Base-by-base conservation (phyloP, 306 rosid genomes). In the Ochetophila trinervis region DNA sequence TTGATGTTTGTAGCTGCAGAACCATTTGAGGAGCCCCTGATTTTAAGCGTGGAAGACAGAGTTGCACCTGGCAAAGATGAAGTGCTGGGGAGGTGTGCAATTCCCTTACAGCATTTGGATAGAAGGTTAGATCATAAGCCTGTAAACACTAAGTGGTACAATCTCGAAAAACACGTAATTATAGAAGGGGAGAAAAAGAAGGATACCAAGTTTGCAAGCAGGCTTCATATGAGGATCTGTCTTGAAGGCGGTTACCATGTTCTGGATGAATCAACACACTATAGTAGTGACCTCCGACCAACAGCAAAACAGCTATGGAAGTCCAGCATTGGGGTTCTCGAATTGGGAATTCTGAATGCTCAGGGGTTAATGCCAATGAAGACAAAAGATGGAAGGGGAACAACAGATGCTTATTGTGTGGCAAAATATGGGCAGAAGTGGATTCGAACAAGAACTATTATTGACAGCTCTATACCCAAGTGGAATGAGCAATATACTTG, bases 401-500 rank as follows among this genome's bases (percentile, higher is more conserved):
- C 93, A 5, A 92, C 93, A 0, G 96, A 92, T 79, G 96, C 98
- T 21, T 92, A 92, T 66, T 89, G 98, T 68, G 98, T 92, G 8
- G 96, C 98, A 0, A 92, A 92, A 74, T 92, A 87, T 48, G 96
- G 96, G 74, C 98, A 92, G 84, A 92, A 92, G 74, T 92, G 98
- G 98, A 76, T 92, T 60, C 83, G 98, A 59, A 92, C 98, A 5
- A 89, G 98, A 76, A 92, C 98, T n/a, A 92, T 92, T 60, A 92
- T 92, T 0, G 98, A 92, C 76, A 87, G 91, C 84, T 86, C 89
- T 63, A 73, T 68, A 1, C 98, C 98, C n/a, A 76, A 68, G 79
- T 92, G 98, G 98, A 92, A 92, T 59, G 96, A 92, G 82, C 98
- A 92, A 56, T 92, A 92, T 63, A 92, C 98, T 21, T 92, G 98